Conservation (phyloP, 768 basidiomycete species). For the Suillus alpinus region DNA sequence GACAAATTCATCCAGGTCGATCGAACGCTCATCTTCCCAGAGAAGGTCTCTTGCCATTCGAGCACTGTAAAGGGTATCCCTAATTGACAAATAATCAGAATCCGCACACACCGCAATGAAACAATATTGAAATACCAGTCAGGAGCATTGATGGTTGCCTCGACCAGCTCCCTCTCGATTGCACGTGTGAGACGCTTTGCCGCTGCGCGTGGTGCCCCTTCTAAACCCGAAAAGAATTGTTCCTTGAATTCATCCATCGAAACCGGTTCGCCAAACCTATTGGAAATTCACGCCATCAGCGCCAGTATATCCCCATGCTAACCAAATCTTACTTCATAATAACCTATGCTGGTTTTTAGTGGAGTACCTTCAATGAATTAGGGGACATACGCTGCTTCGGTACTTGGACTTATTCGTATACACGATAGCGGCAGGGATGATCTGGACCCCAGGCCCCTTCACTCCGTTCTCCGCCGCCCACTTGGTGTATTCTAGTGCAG, state of each 20-base stretch:
- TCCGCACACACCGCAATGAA: conserved; percentile 12
- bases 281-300: conserved; percentile 10
- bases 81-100: conserved; percentile 33
- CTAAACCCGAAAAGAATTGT: conserved; percentile 69
- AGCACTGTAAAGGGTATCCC: conserved; percentile 88
- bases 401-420: conserved; percentile 98
- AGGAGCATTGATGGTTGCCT: conserved; percentile 85
- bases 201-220: conserved; percentile 69
- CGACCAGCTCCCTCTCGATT: conserved; percentile 68
- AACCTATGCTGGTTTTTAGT: conserved; percentile 42
- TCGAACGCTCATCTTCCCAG: conserved; percentile 80
- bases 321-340: conserved; percentile 61
- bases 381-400: conserved; percentile 71
- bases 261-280: conserved; percentile 83
- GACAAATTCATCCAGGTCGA: conserved; percentile 81
- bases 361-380: conserved; percentile 21
- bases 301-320: not conserved
- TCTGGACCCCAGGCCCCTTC: conserved; percentile 43
- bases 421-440: conserved; percentile 85
- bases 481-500: conserved; percentile 87
- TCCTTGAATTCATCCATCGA: conserved; percentile 68
- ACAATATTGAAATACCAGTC: conserved; percentile 68
- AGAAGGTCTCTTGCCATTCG: conserved; percentile 91
- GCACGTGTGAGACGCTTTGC: conserved; percentile 82
- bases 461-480: conserved; percentile 64